Evolutionary conservation across 2,329 filamentous ascomycete species (phyloP).

Genomic region (Phialocephala sp.): DNA sequence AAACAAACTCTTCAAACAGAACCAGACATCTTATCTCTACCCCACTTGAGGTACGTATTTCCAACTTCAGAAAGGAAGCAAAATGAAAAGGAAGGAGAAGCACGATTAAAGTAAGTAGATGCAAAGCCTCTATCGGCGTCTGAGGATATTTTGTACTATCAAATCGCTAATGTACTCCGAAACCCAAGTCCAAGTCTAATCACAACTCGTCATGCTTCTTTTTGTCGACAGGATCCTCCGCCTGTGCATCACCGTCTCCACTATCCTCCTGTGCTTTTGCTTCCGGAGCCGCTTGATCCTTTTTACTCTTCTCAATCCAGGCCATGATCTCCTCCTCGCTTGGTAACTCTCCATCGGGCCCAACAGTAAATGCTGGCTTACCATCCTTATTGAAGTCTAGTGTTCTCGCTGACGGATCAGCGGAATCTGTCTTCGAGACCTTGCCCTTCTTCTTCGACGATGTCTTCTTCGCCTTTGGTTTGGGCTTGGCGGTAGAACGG

Average conservation of each 20-base stretch:
- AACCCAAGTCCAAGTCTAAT: constrained; percentile 10
- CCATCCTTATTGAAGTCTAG: constrained; percentile 49
- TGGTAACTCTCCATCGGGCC: constrained; percentile 50
- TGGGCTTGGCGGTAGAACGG: constrained; percentile 42
- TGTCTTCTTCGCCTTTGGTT: constrained; percentile 46
- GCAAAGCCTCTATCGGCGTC: not conserved
- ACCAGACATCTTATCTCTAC: not conserved
- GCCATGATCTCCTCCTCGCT: constrained; percentile 57
- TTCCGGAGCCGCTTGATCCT: constrained; percentile 21
- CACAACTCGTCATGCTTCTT: constrained; percentile 35
- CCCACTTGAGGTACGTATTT: not conserved
- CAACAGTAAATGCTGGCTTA: constrained; percentile 45
- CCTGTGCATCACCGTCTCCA: not conserved
- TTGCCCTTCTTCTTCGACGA: constrained; percentile 45
- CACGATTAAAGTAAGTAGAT: no score
- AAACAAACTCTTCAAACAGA: not conserved
- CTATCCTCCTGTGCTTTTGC: constrained; percentile 14
- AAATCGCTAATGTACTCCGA: constrained; percentile 11
- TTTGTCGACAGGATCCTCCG: constrained; percentile 9
- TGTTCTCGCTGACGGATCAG: constrained; percentile 45
- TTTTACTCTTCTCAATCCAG: constrained; percentile 54
- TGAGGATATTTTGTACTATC: constrained; percentile 2
- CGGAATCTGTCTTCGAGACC: constrained; percentile 41
- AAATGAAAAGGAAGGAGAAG: not conserved
- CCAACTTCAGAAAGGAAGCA: not conserved